Percentiles rank a stretch among this genome's conserved stretches.
Conservation (phyloP, 2,329 filamentous ascomycete species). For the Tolypocladium cylindrosporum region DNA sequence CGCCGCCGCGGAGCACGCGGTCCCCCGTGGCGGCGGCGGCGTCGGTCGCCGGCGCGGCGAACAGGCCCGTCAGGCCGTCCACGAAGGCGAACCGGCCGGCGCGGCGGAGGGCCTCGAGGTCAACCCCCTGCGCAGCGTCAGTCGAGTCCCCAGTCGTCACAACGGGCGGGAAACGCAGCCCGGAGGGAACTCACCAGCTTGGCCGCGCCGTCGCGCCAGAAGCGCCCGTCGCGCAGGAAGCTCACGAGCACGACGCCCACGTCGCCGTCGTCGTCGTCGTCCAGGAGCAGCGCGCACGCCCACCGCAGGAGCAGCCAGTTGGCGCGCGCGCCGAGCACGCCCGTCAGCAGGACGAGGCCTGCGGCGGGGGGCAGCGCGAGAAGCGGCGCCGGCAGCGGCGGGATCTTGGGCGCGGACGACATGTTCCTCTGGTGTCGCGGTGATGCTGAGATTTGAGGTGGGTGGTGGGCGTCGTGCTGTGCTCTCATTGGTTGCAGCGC, state of each 20-base stretch:
- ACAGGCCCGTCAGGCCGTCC: slow-evolving; percentile 60
- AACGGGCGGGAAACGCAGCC: too few relatives aligned
- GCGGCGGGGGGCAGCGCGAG: slow-evolving; percentile 45
- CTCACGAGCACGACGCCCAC: slow-evolving; percentile 64
- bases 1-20: slow-evolving; percentile 18
- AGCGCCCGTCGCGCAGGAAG: slow-evolving; percentile 67
- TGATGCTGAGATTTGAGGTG: too few relatives aligned
- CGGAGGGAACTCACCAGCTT: slow-evolving; percentile 42
- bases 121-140: slow-evolving; percentile 45
- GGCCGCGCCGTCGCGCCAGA: slow-evolving; percentile 65
- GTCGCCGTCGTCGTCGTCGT: slow-evolving; percentile 19
- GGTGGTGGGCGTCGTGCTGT: too few relatives aligned
- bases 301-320: slow-evolving; percentile 57
- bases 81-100: slow-evolving; percentile 60
- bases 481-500: too few relatives aligned
- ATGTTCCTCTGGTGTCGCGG: background rate
- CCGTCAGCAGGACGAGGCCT: slow-evolving; percentile 57
- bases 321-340: slow-evolving; percentile 52
- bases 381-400: slow-evolving; percentile 55
- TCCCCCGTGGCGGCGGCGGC: slow-evolving; percentile 1
- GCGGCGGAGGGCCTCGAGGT: slow-evolving; percentile 50
- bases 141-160: too few relatives aligned
- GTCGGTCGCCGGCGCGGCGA: slow-evolving; percentile 14
- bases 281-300: slow-evolving; percentile 34
- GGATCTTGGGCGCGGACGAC: slow-evolving; percentile 32